Base-by-base conservation (phyloP, 805 yeast species). In the Candida coleopterorum region DNA sequence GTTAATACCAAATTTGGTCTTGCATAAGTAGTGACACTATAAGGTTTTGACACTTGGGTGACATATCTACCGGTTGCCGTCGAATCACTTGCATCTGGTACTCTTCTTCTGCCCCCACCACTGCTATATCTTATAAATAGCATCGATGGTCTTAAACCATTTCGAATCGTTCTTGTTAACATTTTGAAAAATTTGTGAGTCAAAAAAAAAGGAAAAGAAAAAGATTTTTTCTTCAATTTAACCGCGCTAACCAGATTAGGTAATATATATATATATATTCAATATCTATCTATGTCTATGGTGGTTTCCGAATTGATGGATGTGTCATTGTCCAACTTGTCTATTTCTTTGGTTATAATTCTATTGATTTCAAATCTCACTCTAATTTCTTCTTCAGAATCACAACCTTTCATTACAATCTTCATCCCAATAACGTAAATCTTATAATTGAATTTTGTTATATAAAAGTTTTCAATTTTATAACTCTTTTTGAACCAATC, bases 1-100 rank as follows among this genome's bases (percentile, higher is more conserved):
- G 82, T 78, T 39, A 90, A 70, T 12, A 87, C 84, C 34, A 88
- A 59, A 31, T 77, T 69, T 9, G 95, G 95, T 50, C 89, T 76
- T 9, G 88, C 74, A 53, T 87, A 86, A 0, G 95, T 85, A 4
- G 93, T 79, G 7, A 81, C 89, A 8, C 80, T 70, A 54, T 64
- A 80, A 7, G 74, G 77, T 35, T 64, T 58, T 29, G 69, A 68
- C 36, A 68, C 62, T 15, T 70, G 70, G 18, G 61, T 59, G 32
- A 81, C 64, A 47, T 53, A 67, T 43, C 63, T 53, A 3, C 64
- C 66, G 6, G 66, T 62, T 25, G 55, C 55, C 10, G 69, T 53
- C 15, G 46, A 45, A 9, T 53, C 52, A 3, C 47, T 37, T n/a
- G 68, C 63, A 38, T 60, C 65, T 7, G 24, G 4, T 21, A 28